Evolutionary conservation across 2,329 filamentous ascomycete genomes (phyloP).

Genomic region (Hypocreales sp.): DNA sequence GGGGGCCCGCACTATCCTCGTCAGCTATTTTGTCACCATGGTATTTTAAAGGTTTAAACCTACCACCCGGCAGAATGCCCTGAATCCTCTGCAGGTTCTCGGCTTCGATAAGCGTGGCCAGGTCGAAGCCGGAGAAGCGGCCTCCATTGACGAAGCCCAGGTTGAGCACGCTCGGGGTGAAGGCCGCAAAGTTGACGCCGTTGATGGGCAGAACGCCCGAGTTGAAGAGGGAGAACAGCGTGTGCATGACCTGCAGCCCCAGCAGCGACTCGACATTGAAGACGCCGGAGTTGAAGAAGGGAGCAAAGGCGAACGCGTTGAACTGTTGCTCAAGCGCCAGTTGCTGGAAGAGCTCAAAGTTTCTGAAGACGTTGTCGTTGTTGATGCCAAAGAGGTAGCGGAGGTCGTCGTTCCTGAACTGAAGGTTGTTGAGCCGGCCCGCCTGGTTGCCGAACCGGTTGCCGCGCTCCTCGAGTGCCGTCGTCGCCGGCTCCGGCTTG

Average conservation of each 20-base stretch:
- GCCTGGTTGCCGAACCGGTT: conserved; percentile 22
- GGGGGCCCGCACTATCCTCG: no score
- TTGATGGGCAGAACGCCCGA: conserved; percentile 15
- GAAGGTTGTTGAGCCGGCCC: conserved; percentile 22
- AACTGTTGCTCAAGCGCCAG: conserved; percentile 26
- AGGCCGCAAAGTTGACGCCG: conserved; percentile 5
- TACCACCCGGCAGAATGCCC: no score
- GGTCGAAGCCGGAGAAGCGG: conserved; percentile 9
- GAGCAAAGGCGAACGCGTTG: conserved; percentile 25
- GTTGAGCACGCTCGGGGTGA: background rate
- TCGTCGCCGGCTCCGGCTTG: conserved; percentile 6
- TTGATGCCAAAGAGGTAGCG: conserved; percentile 32
- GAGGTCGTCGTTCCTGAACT: conserved; percentile 22
- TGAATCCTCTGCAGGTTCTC: no score
- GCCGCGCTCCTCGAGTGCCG: conserved; percentile 20
- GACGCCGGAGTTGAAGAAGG: conserved; percentile 21
- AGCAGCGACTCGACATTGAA: conserved; percentile 25
- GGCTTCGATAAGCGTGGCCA: conserved; percentile 14
- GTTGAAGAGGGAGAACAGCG: conserved; percentile 16
- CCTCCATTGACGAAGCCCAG: background rate
- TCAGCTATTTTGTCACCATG: no score
- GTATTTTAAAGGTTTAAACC: no score
- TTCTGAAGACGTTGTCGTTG: conserved; percentile 26
- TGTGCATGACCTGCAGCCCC: conserved; percentile 24
- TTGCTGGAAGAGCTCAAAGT: conserved; percentile 22